Conservation (phyloP, 352 stramenopile species). For the Phytophthora melonis region DNA sequence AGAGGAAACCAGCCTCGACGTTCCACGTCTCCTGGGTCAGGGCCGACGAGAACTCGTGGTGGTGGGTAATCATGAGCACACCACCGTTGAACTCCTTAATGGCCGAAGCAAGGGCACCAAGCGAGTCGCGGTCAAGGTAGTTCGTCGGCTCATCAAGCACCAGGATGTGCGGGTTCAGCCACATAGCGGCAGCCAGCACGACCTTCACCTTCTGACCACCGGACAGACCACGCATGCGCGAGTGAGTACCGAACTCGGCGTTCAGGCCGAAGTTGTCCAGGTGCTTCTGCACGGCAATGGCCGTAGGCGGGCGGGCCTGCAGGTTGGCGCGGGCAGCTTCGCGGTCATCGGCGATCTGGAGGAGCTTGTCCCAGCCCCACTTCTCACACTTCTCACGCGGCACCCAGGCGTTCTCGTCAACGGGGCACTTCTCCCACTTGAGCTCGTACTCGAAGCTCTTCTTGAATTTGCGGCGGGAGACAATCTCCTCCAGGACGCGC, state of each 20-base stretch:
- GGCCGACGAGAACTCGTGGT: constrained; percentile 96
- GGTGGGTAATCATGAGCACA: constrained; percentile 98
- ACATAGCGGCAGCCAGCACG: constrained; percentile 96
- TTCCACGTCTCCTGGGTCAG: constrained; percentile 96
- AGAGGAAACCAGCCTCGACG: constrained; percentile 88
- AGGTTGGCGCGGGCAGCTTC: constrained; percentile 94
- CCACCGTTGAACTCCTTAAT: constrained; percentile 98
- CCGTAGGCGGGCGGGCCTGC: constrained; percentile 94
- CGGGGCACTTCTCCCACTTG: constrained; percentile 95
- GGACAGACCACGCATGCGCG: constrained; percentile 97
- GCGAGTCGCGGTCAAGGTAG: constrained; percentile 96
- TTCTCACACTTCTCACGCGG: constrained; percentile 95
- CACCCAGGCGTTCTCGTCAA: constrained; percentile 97
- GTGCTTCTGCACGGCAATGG: constrained; percentile 97
- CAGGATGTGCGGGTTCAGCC: constrained; percentile 96
- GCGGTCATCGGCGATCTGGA: constrained; percentile 97
- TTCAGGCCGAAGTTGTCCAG: constrained; percentile 97
- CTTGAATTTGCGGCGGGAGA: constrained; percentile 94
- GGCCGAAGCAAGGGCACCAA: constrained; percentile 95
- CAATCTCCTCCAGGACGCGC: constrained; percentile 91
- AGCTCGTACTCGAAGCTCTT: constrained; percentile 98
- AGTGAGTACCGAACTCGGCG: constrained; percentile 98
- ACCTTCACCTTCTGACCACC: constrained; percentile 99
- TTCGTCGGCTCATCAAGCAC: constrained; percentile 97
- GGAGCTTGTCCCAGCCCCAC: constrained; percentile 97